Conservation (phyloP, 441 rosid genomes). For the Pelargonium fulgidum region DNA sequence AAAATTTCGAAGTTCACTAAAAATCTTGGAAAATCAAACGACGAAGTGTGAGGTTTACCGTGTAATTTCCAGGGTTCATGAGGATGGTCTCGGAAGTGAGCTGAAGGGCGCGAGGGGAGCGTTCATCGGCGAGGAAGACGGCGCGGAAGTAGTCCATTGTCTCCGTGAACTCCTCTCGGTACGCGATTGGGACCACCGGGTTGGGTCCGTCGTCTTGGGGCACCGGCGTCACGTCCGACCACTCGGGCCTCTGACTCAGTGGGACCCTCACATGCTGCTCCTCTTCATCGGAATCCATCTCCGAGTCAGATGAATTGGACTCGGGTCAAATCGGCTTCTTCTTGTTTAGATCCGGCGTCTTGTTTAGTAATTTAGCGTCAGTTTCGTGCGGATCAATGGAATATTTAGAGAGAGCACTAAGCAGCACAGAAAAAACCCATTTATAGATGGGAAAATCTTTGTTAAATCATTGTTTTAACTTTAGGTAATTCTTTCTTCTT, state of each 20-base stretch:
- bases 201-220: conserved; percentile 83
- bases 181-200: conserved; percentile 79
- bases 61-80: conserved; percentile 80
- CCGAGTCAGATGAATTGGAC: neutral
- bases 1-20: no score
- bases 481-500: no score
- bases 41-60: conserved; percentile 30
- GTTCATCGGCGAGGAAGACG: conserved; percentile 58
- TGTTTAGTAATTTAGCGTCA: no score
- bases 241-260: conserved; percentile 55
- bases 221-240: conserved; percentile 69
- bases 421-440: no score
- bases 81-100: conserved; percentile 59
- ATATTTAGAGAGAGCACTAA: no score
- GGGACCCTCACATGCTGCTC: conserved; percentile 25
- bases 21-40: no score
- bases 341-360: no score
- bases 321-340: neutral
- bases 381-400: no score
- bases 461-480: no score
- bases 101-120: conserved; percentile 66
- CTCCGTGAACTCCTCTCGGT: conserved; percentile 72
- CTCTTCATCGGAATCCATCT: conserved; percentile 36
- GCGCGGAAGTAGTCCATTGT: conserved; percentile 93
- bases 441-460: no score